Evolutionary conservation across 2,329 filamentous ascomycete species (phyloP).

Genomic region (Rachicladosporium sp.): DNA sequence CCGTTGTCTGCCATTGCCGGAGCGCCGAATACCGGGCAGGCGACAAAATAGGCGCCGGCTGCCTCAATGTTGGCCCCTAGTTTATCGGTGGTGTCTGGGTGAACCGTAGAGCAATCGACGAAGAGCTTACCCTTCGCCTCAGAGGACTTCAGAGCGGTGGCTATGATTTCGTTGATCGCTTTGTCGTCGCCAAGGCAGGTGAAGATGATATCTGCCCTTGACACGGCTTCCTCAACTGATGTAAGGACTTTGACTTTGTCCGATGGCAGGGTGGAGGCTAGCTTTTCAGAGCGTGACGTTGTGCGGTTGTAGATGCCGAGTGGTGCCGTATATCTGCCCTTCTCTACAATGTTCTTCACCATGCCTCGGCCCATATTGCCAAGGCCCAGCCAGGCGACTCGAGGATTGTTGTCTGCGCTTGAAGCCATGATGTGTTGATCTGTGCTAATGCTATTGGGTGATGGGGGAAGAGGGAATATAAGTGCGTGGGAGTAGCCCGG

Average conservation of each 20-base stretch:
- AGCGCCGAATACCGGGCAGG: constrained; percentile 61
- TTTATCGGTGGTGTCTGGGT: constrained; percentile 65
- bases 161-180: constrained; percentile 5
- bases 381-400: constrained; percentile 67
- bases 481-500: too few relatives aligned
- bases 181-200: constrained; percentile 57
- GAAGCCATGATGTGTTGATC: too few relatives aligned
- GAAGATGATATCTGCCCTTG: constrained; percentile 66
- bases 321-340: constrained; percentile 58
- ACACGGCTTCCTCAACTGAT: constrained; percentile 53
- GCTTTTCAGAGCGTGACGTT: constrained; percentile 48
- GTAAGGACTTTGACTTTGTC: constrained; percentile 54
- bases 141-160: constrained; percentile 35
- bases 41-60: constrained; percentile 61
- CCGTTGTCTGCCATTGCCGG: constrained; percentile 59
- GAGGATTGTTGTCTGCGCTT: constrained; percentile 8
- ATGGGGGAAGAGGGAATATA: too few relatives aligned
- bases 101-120: constrained; percentile 77
- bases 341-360: constrained; percentile 70
- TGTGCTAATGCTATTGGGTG: too few relatives aligned
- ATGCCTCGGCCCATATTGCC: constrained; percentile 84
- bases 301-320: constrained; percentile 76
- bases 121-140: constrained; percentile 70
- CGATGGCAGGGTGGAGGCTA: constrained; percentile 47
- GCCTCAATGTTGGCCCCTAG: constrained; percentile 46